Evolutionary conservation across 768 basidiomycete species (phyloP).

Genomic region (Pleurotus eryngii): DNA sequence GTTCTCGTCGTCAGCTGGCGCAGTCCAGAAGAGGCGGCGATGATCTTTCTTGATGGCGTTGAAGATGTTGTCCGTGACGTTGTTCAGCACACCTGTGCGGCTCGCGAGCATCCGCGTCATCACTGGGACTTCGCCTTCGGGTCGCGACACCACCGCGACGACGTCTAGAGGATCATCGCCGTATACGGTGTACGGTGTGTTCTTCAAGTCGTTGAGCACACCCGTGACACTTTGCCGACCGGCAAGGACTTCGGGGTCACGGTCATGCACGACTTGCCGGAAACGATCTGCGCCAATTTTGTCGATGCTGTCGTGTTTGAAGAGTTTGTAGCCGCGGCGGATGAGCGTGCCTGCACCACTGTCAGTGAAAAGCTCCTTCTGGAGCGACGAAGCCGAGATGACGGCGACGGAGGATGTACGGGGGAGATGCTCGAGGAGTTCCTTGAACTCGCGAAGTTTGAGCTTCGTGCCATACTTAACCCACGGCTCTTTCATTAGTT

Average conservation of each 20-base stretch:
- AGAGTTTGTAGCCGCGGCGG: constrained; percentile 96
- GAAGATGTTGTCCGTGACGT: constrained; percentile 96
- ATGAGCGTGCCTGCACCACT: constrained; percentile 97
- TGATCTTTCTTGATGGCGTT: constrained; percentile 95
- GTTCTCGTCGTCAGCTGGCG: constrained; percentile 93
- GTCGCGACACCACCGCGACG: constrained; percentile 90
- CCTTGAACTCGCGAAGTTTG: constrained; percentile 98
- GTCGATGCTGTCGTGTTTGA: constrained; percentile 82
- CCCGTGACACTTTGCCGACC: constrained; percentile 86
- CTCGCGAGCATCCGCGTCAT: constrained; percentile 91
- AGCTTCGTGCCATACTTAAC: constrained; percentile 99
- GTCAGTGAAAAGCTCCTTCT: constrained; percentile 99
- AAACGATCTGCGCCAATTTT: constrained; percentile 90
- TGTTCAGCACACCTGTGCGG: constrained; percentile 87
- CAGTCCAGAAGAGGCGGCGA: constrained; percentile 95
- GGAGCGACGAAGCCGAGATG: constrained; percentile 87
- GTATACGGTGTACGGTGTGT: constrained; percentile 88
- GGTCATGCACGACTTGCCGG: constrained; percentile 91
- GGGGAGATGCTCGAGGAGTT: constrained; percentile 95
- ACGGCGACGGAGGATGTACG: constrained; percentile 98
- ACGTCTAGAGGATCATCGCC: constrained; percentile 98
- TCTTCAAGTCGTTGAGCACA: constrained; percentile 77
- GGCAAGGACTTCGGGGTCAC: constrained; percentile 85
- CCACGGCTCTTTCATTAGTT: constrained; percentile 97
- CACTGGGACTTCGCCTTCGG: constrained; percentile 83